Base-by-base conservation (phyloP, 106 monocot species). In the Apostasia ramifera region DNA sequence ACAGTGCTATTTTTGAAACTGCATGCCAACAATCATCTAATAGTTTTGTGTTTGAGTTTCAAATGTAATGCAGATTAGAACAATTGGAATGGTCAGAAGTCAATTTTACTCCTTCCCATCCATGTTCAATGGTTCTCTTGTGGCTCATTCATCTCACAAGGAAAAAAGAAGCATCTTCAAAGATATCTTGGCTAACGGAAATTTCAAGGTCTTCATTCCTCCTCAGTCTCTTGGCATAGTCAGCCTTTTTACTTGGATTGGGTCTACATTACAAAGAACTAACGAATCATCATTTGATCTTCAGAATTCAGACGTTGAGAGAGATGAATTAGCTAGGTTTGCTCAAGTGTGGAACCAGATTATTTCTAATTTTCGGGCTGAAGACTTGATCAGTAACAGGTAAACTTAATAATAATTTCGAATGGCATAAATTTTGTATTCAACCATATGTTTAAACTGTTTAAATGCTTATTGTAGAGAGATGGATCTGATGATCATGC, bases 351-450 rank as follows among this genome's bases (percentile, higher is more conserved):
- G 90, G 90, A 90, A 86, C 67, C 47, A 90, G 53, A 86, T 90
- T 61, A 86, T 90, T 44, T 67, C 47, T 51, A 78, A 80, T 66
- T 90, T 90, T 55, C 82, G 83, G 12, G 67, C 72, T 2, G 90
- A 90, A 76, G 86, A 90, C 57, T 75, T 90, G 76, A 90, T 90
- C 75, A 90, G 76, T 58, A 90, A 86, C 74, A 81, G 83, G 90
- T 90, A 54, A 37, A 38, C 8, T 2, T 77, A 14, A 44, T 44
- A 44, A 13, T 62, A 44, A 44, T 44, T 46, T 62, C 50, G 40
- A 69, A 47, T 59, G 1, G 41, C 45, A 56, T 37, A 10, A 9
- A 55, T 41, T 13, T 44, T 59, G 8, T 5, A 42, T 40, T 26
- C 10, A 53, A 44, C 55, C 47, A 3, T 59, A 3, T 14, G 62